Conservation (phyloP, 495 filamentous ascomycete genomes). For the Neurospora sp. region DNA sequence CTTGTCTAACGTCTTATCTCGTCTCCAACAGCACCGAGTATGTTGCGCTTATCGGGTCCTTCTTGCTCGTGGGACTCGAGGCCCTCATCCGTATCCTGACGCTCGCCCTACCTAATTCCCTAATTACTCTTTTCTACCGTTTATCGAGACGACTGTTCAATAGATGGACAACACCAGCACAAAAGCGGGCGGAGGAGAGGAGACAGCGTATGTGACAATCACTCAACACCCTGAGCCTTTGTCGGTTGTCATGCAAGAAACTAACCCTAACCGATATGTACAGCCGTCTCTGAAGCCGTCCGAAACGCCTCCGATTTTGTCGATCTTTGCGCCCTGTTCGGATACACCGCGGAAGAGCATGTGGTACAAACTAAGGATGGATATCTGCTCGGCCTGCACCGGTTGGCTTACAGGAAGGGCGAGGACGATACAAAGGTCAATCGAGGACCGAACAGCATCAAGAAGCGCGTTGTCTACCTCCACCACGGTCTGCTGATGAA, state of each 20-base stretch:
- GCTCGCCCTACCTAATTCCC: conserved; percentile 71
- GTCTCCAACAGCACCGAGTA: conserved; percentile 58
- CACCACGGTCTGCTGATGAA: conserved; percentile 98
- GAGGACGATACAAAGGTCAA: conserved; percentile 70
- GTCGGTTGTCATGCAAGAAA: neutral
- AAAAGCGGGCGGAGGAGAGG: conserved; percentile 48
- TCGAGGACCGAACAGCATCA: conserved; percentile 53
- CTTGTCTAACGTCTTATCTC: neutral
- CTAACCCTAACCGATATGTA: neutral
- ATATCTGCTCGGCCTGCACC: conserved; percentile 84
- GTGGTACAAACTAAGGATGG: conserved; percentile 90
- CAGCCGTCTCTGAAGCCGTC: conserved; percentile 42
- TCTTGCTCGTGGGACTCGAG: conserved; percentile 73
- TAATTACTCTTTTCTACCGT: conserved; percentile 75
- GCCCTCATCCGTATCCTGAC: conserved; percentile 78
- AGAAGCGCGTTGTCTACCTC: conserved; percentile 84
- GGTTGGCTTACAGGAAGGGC: conserved; percentile 69
- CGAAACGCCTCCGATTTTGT: conserved; percentile 78
- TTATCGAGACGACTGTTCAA: conserved; percentile 78
- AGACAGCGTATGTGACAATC: conserved; percentile 36
- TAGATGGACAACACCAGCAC: conserved; percentile 57
- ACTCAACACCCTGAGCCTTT: neutral
- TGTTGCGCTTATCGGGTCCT: conserved; percentile 69
- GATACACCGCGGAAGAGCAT: conserved; percentile 91
- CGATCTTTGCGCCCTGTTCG: conserved; percentile 79